A percentile compares a stretch with the other conserved stretches of the same genome.
phyloP scores from a whole-genome alignment of 306 rosid species.

The Prunus fruticosa region DNA sequence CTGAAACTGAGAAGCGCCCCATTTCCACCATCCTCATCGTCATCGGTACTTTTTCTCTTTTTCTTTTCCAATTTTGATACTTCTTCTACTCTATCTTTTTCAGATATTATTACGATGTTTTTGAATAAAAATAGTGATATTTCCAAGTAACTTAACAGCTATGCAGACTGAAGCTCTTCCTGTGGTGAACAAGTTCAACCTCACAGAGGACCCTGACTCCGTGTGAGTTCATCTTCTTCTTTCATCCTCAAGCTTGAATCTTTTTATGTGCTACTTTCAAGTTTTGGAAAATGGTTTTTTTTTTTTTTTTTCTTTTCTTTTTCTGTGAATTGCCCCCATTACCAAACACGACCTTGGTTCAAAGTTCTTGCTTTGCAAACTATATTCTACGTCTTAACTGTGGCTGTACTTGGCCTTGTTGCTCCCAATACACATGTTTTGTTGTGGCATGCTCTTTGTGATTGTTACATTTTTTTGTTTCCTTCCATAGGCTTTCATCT shows the following conservation, averaged over 20 bases:
- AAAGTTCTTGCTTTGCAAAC: background rate
- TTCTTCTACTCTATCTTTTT: background rate
- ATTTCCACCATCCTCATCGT: constrained; percentile 66
- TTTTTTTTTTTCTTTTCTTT: too few species aligned
- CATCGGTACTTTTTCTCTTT: constrained; percentile 42
- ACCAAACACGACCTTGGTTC: background rate
- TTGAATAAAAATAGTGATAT: background rate
- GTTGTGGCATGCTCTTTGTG: background rate
- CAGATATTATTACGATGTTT: background rate
- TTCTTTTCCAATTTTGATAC: background rate
- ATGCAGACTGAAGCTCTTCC: constrained; percentile 98
- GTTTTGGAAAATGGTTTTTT: background rate
- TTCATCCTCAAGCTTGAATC: background rate
- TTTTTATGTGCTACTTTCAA: background rate
- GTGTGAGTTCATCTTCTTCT: constrained; percentile 45
- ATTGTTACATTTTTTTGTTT: background rate
- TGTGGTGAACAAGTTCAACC: constrained; percentile 65
- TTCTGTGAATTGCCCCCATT: background rate
- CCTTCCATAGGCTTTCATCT: background rate
- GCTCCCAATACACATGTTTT: background rate
- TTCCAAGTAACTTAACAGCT: constrained; percentile 40
- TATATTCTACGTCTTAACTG: background rate
- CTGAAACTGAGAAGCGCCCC: constrained; percentile 36
- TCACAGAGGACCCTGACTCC: constrained; percentile 53
- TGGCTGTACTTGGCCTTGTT: background rate